Evolutionary conservation across 1,139 yeast species (phyloP), one percentile per base, ranked within the genome.

Genomic region (Geotrichum siamense): DNA sequence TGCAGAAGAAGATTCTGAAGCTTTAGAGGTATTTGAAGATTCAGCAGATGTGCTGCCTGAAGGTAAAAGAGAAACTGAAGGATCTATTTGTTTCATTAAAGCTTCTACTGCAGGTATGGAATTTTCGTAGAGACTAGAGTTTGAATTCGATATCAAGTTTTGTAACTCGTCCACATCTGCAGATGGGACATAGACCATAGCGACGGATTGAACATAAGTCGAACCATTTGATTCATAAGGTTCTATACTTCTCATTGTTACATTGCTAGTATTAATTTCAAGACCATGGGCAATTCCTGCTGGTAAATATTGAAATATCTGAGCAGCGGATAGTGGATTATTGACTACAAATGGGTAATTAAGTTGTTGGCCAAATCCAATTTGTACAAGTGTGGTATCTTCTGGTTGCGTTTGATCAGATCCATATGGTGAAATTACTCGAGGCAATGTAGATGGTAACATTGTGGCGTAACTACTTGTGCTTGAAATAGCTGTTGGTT

Each of bases 291-390:
- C 61, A 15, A 68, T 45, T 19, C 71, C 72, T 32, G 51, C 49
- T 5, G 72, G 72, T 43, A 68, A 54, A 52, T 64, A 66, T 36
- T 63, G 58, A 52, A 68, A 67, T 43, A 68, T 63, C 55, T 68
- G 72, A 9, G 72, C 71, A 5, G 67, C 71, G 2, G 71, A 58
- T 20, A 67, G 51, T 10, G 71, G 68, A 51, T 67, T 58, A 28
- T 53, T 51, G 6, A 63, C 70, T 27, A 68, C 64, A 53, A 67
- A 67, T 27, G 63, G 65, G 49, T 69, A 68, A 54, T 68, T 68
- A 40, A 68, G 55, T 3, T 64, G 55, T 45, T 64, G 63, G 44
- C 59, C 58, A 53, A 68, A 69, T 1, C 71, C 72, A 45, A 68
- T 54, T 50, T 65, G 70, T 21, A 67, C 53, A 20, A 63, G 53